Conservation (phyloP, 2,329 filamentous ascomycete species). For the Arthrobotrys entomopaga region DNA sequence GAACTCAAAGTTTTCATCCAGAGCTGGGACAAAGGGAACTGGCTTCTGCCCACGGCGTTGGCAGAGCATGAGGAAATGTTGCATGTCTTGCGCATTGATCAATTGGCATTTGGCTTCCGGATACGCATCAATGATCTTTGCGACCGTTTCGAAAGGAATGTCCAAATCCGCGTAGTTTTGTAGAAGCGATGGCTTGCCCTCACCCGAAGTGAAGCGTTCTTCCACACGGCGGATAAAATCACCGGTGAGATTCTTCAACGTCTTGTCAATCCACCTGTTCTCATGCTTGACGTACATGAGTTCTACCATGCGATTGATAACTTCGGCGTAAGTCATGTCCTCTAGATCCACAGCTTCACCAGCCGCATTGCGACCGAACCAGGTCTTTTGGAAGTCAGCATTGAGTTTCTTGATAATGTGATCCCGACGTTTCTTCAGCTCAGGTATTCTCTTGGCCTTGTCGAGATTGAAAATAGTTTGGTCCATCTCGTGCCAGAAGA, state of each 20-base stretch:
- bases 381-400: constrained; percentile 95
- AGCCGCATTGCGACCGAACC: constrained; percentile 87
- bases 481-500: constrained; percentile 97
- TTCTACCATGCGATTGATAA: constrained; percentile 85
- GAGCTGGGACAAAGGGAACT: constrained; percentile 91
- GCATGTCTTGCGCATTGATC: constrained; percentile 97
- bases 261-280: constrained; percentile 88
- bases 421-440: constrained; percentile 86
- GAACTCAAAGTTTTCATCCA: constrained; percentile 97
- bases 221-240: constrained; percentile 98
- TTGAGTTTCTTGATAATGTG: constrained; percentile 97
- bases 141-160: constrained; percentile 79
- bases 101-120: constrained; percentile 88
- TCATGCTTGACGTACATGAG: constrained; percentile 93
- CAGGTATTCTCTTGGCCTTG: constrained; percentile 89
- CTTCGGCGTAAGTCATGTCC: constrained; percentile 94
- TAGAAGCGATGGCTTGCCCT: constrained; percentile 80
- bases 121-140: constrained; percentile 82
- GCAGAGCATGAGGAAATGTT: constrained; percentile 94
- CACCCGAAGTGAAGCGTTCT: constrained; percentile 84
- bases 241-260: constrained; percentile 82
- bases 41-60: constrained; percentile 94
- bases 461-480: constrained; percentile 96
- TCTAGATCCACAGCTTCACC: constrained; percentile 87
- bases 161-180: constrained; percentile 91